Conservation (phyloP, 176 grass and related monocot genomes). For the Zoysia japonica region DNA sequence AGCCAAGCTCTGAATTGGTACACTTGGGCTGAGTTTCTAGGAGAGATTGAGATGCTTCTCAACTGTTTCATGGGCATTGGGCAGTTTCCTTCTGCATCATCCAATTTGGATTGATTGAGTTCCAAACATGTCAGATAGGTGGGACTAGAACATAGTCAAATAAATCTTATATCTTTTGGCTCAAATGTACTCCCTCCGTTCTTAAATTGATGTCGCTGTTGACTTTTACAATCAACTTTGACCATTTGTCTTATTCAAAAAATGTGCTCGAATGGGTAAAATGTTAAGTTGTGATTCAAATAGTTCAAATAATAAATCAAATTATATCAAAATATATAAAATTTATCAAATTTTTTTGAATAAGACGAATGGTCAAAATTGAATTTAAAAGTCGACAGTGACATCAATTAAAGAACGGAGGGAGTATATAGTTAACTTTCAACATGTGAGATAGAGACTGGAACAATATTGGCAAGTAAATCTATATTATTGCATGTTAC, state of each 20-base stretch:
- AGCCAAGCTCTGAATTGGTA: not conserved
- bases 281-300: too few relatives aligned
- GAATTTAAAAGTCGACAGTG: too few relatives aligned
- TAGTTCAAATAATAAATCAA: too few relatives aligned
- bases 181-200: not conserved
- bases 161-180: not conserved
- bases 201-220: too few relatives aligned
- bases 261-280: too few relatives aligned
- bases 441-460: not conserved
- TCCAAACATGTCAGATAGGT: not conserved
- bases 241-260: too few relatives aligned
- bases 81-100: not conserved
- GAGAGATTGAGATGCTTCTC: not conserved
- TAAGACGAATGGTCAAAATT: too few relatives aligned
- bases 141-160: not conserved
- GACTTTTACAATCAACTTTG: too few relatives aligned
- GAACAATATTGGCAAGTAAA: not conserved
- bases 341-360: too few relatives aligned
- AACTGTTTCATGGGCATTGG: not conserved
- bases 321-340: too few relatives aligned
- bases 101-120: not conserved
- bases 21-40: not conserved
- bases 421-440: not conserved
- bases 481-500: not conserved
- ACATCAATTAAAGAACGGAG: too few relatives aligned